Conservation (phyloP, 495 filamentous ascomycete species). For the Xylaria sp. region DNA sequence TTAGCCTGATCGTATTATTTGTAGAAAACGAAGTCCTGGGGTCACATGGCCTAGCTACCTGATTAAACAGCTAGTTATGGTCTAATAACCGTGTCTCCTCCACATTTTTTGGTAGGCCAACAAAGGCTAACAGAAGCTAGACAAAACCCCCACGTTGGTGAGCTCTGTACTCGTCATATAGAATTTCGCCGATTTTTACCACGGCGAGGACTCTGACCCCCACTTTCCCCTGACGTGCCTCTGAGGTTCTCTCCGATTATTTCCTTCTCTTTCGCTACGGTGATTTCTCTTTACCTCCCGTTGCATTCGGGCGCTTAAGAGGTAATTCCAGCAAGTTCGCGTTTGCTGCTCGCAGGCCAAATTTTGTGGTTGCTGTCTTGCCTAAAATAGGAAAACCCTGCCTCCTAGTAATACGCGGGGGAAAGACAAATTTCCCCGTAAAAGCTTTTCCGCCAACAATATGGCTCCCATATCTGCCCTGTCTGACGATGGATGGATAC, state of each 20-base stretch:
- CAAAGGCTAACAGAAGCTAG: slow-evolving; percentile 13
- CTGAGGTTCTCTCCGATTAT: background rate
- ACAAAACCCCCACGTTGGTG: slow-evolving; percentile 23
- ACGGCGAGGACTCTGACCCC: background rate
- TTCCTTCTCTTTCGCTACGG: background rate
- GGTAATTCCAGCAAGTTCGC: background rate
- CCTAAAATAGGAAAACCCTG: slow-evolving; percentile 6
- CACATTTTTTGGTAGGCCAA: slow-evolving; percentile 17
- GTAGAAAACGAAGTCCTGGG: slow-evolving; percentile 3
- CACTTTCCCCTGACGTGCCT: slow-evolving; percentile 5
- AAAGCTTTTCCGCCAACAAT: slow-evolving; percentile 28
- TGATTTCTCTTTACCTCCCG: slow-evolving; percentile 5
- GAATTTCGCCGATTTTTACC: slow-evolving; percentile 21
- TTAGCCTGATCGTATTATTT: slow-evolving; percentile 17
- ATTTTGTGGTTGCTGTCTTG: background rate
- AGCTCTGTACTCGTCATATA: background rate
- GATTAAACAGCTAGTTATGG: background rate
- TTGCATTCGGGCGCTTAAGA: background rate
- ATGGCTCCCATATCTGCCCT: slow-evolving; percentile 18
- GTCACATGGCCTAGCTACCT: slow-evolving; percentile 18
- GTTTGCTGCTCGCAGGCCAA: background rate
- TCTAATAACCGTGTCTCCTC: slow-evolving; percentile 15
- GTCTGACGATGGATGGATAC: slow-evolving; percentile 19
- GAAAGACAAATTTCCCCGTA: background rate
- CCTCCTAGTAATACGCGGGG: slow-evolving; percentile 6